Base-by-base conservation (phyloP, 2,329 filamentous ascomycete species). In the Colletotrichum sp. region DNA sequence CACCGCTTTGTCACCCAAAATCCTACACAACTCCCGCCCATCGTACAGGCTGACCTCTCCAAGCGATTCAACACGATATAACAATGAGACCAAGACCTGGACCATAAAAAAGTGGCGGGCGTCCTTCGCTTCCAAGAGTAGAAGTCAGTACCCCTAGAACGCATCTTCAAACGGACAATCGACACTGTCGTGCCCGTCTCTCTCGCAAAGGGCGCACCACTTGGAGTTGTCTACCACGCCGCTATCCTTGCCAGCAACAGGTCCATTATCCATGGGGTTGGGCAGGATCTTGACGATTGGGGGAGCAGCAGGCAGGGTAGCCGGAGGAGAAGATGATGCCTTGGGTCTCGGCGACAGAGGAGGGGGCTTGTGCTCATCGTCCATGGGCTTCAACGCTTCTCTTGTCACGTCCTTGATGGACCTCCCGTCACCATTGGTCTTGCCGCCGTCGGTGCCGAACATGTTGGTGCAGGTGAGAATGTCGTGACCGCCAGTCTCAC, bases 191-290 rank as follows among this genome's bases (percentile, higher is more conserved):
- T 99, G 97, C 16, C 97, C 97, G 81, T 99, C 97, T 77, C 95
- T 92, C 88, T 99, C 97, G 83, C 97, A 99, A 60, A 99, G 89
- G 18, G 97, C 97, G 85, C 97, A 99, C 97, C 97, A 99, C 86
- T 98, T 98, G 77, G 93, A 91, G 71, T 93, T 92, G 81, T 99
- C 95, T 78, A 96, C 89, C 63, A 95, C 87, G 2, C 94, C 94
- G 71, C 93, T 95, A 79, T 93, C 92, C 86, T 95, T 96, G 68
- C 95, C 95, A 6, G 95, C 93, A 28, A 95, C 90, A 3, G 95
- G 93, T 3, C 92, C 92, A 69, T 89, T 89, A 69, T 93, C 92
- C 87, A 92, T 91, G 9, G 89, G 90, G 80, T 92, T 93, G 6
- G 92, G 91, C 67, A 92, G 84, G 67, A 89, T 88, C 78, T 86